These are phyloP conservation scores for Batkoa obscura DNA, from an alignment of 371 early-diverging fungal species.

Conservation along the genomic window DNA sequence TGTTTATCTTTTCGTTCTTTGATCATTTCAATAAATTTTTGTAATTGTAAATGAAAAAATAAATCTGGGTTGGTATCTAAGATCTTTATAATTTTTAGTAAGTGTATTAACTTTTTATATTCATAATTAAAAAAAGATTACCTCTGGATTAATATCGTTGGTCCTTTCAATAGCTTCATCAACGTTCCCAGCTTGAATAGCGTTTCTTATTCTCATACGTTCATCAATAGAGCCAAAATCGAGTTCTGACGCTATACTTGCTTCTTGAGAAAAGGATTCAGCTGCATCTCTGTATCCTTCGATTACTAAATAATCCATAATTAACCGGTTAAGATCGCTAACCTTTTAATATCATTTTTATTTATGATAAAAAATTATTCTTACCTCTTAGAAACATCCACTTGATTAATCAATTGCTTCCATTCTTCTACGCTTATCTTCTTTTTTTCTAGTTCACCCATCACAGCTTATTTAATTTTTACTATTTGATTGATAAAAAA, in stretches of 20 bases:
- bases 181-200: slow-evolving; percentile 75
- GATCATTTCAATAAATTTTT: slow-evolving; percentile 85
- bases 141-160: slow-evolving; percentile 93
- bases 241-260: slow-evolving; percentile 50
- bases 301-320: slow-evolving; percentile 95
- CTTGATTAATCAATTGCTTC: too few species aligned
- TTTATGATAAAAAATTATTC: too few species aligned
- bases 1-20: slow-evolving; percentile 52
- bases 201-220: slow-evolving; percentile 80
- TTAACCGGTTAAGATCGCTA: too few species aligned
- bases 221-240: slow-evolving; percentile 82
- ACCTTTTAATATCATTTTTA: too few species aligned
- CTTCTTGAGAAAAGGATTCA: slow-evolving; percentile 76
- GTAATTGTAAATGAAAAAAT: slow-evolving; percentile 89
- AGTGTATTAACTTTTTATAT: not conserved
- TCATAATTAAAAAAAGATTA: slow-evolving; percentile 12
- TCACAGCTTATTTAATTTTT: too few species aligned
- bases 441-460: too few species aligned
- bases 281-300: slow-evolving; percentile 97
- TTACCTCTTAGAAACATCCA: too few species aligned
- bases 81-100: slow-evolving; percentile 28
- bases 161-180: slow-evolving; percentile 82
- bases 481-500: too few species aligned
- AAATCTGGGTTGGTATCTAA: slow-evolving; percentile 86
- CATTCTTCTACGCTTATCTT: too few species aligned